Conservation (phyloP, 345 rosid genomes). For the Viola odorata region DNA sequence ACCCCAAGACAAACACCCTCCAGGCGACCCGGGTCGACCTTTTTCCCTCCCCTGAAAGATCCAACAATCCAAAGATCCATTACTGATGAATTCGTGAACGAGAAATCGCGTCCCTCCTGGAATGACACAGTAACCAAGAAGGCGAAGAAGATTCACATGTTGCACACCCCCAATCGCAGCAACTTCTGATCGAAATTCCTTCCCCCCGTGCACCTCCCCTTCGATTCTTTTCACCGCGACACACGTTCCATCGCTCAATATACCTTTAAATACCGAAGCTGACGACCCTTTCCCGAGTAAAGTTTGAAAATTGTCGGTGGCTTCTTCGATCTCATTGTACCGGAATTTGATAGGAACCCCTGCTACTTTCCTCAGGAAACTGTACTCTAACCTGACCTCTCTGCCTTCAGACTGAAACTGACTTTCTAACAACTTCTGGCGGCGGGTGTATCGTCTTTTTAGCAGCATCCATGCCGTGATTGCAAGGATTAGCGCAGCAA, state of each 20-base stretch:
- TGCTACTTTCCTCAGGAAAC: constrained; percentile 77
- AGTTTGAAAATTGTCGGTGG: constrained; percentile 55
- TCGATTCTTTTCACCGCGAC: constrained; percentile 23
- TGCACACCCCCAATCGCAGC: constrained; percentile 29
- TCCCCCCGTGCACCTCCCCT: constrained; percentile 21
- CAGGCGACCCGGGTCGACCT: constrained; percentile 7
- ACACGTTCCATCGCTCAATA: constrained; percentile 18
- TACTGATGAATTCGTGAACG: constrained; percentile 17
- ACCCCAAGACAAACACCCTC: constrained; percentile 57
- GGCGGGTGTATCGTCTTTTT: constrained; percentile 38
- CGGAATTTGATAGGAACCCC: constrained; percentile 66
- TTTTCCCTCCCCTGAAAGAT: constrained; percentile 15
- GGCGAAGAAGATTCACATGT: constrained; percentile 19
- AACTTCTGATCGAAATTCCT: constrained; percentile 23
- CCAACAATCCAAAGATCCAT: constrained; percentile 27
- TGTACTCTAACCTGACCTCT: constrained; percentile 76
- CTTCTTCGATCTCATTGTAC: constrained; percentile 66
- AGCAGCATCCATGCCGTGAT: constrained; percentile 39
- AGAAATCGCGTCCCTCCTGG: constrained; percentile 16
- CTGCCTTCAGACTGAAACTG: constrained; percentile 46
- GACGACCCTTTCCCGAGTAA: constrained; percentile 25
- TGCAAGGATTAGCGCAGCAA: constrained; percentile 50
- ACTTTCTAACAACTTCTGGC: constrained; percentile 38
- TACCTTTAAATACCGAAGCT: constrained; percentile 26
- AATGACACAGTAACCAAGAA: constrained; percentile 21